phyloP scores from a whole-genome alignment of 805 yeast genomes.

The Ogataea zsoltii region DNA sequence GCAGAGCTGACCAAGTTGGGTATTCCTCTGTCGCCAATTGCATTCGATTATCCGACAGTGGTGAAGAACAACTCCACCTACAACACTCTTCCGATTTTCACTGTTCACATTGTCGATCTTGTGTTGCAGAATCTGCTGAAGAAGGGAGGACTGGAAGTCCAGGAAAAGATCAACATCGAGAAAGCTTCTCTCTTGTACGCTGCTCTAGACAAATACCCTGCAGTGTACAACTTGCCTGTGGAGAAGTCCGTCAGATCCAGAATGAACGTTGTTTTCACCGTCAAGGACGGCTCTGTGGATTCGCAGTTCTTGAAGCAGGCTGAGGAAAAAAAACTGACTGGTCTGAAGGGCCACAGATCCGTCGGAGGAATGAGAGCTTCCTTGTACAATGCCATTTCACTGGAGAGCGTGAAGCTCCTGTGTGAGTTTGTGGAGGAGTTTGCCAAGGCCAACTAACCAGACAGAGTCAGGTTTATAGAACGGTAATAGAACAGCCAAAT shows the following conservation, averaged over 20 bases:
- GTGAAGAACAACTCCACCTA: constrained; percentile 90
- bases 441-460: constrained; percentile 41
- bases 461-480: too few species aligned
- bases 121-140: constrained; percentile 64
- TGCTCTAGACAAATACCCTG: constrained; percentile 66
- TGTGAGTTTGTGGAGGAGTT: constrained; percentile 60
- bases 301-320: constrained; percentile 71
- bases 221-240: constrained; percentile 67
- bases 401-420: constrained; percentile 57
- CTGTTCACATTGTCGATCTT: constrained; percentile 80
- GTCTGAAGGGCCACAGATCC: constrained; percentile 93
- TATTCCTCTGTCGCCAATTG: constrained; percentile 85
- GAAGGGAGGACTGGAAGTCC: constrained; percentile 71
- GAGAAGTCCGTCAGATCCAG: constrained; percentile 65
- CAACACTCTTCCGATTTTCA: constrained; percentile 94
- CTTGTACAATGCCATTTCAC: constrained; percentile 80
- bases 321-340: constrained; percentile 56
- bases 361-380: constrained; percentile 98
- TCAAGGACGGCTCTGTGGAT: constrained; percentile 60
- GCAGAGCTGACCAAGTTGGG: constrained; percentile 57
- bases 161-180: constrained; percentile 53
- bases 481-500: too few species aligned
- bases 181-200: constrained; percentile 69
- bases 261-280: constrained; percentile 92
- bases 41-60: constrained; percentile 82